phyloP scores from a whole-genome alignment of 805 yeast species.

The Scheffersomyces ergatensis region DNA sequence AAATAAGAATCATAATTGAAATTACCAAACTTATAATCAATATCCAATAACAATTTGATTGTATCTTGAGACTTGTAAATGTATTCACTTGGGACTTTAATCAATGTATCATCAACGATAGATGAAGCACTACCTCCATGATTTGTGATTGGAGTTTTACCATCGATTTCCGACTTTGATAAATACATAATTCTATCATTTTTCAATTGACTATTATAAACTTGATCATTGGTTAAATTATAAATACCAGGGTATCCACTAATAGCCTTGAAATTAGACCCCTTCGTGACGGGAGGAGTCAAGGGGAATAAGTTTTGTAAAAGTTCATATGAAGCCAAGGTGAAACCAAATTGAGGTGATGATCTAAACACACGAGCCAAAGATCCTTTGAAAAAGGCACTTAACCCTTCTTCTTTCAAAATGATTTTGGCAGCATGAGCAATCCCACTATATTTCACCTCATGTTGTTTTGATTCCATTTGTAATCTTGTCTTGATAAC shows the following conservation, averaged over 20 bases:
- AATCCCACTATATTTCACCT: constrained; percentile 73
- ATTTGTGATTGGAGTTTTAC: not conserved
- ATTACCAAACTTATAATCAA: constrained; percentile 59
- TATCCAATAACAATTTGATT: constrained; percentile 58
- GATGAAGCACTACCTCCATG: constrained; percentile 22
- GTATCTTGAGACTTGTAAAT: constrained; percentile 60
- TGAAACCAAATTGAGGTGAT: constrained; percentile 97
- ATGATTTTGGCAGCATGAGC: constrained; percentile 74
- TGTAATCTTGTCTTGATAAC: constrained; percentile 95
- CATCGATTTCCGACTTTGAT: constrained; percentile 17
- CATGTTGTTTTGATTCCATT: constrained; percentile 75
- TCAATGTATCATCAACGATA: constrained; percentile 36
- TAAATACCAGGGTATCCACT: constrained; percentile 47
- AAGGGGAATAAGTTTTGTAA: constrained; percentile 79
- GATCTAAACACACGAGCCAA: constrained; percentile 92
- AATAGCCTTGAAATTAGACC: constrained; percentile 42
- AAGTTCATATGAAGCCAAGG: constrained; percentile 94
- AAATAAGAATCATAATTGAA: constrained; percentile 51
- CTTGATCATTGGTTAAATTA: constrained; percentile 43
- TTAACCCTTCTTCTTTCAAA: constrained; percentile 74
- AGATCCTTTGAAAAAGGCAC: constrained; percentile 94
- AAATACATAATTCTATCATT: constrained; percentile 35
- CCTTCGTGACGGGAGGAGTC: constrained; percentile 45
- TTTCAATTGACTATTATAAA: constrained; percentile 35
- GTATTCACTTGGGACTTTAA: constrained; percentile 41